A percentile compares a stretch with the other conserved stretches of the same genome.
These are phyloP conservation scores for Lipomyces sp. DNA, from an alignment of 805 yeast species.

Conservation along the genomic window DNA sequence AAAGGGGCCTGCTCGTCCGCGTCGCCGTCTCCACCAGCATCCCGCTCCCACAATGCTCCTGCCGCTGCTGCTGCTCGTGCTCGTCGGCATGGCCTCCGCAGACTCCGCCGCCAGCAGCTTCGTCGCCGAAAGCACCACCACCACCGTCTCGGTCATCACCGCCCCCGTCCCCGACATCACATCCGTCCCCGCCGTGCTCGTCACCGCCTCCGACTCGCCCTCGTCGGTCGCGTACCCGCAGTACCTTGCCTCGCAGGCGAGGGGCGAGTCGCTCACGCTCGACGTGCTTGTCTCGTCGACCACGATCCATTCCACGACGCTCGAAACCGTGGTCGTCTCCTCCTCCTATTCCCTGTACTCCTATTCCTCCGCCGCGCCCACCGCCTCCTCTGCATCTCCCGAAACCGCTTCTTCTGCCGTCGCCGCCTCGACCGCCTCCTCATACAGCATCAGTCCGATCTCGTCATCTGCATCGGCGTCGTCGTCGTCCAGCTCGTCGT, in stretches of 20 bases:
- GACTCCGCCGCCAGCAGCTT: not conserved
- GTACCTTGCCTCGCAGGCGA: no score
- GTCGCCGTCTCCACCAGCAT: no score
- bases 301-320: not conserved
- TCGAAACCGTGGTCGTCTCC: no score
- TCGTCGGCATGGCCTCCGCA: slow-evolving; percentile 3
- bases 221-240: not conserved
- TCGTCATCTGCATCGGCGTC: not conserved
- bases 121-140: not conserved
- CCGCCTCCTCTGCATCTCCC: no score
- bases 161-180: not conserved
- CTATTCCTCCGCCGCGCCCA: no score
- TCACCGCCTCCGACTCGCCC: not conserved
- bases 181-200: not conserved
- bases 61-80: slow-evolving; percentile 1
- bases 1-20: no score
- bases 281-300: slow-evolving; percentile 4
- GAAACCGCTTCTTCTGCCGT: not conserved
- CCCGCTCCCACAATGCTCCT: not conserved
- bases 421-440: not conserved
- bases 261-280: no score
- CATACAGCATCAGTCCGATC: not conserved
- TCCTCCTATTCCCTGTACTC: no score
- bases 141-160: not conserved
- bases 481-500: not conserved